A percentile compares a stretch with the other conserved stretches of the same genome.
phyloP scores from a whole-genome alignment of 257 asterid genomes.

The Nicotiana attenuata region DNA sequence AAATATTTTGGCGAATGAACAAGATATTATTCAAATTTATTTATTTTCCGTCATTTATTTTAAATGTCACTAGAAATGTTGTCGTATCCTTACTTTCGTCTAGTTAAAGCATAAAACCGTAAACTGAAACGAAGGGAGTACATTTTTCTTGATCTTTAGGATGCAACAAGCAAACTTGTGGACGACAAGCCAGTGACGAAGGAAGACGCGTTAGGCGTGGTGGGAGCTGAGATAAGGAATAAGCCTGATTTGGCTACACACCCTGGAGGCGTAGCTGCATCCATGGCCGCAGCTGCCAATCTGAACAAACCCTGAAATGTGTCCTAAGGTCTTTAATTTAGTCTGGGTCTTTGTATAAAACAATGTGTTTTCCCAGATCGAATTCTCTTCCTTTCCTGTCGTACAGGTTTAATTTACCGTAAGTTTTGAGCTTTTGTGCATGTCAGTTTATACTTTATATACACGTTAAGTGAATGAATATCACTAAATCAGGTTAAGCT shows the following conservation, averaged over 20 bases:
- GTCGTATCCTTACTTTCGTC: no score
- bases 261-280: conserved; percentile 25
- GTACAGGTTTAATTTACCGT: background rate
- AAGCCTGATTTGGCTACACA: conserved; percentile 4
- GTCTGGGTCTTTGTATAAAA: background rate
- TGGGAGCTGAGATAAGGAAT: conserved; percentile 20
- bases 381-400: background rate
- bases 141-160: background rate
- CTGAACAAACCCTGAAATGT: conserved; percentile 1
- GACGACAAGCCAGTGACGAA: conserved; percentile 19
- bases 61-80: no score
- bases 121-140: no score
- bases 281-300: conserved; percentile 24
- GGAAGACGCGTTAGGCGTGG: conserved; percentile 16
- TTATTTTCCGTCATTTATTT: no score
- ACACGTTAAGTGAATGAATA: no score
- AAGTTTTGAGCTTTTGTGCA: no score
- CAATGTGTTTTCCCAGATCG: background rate
- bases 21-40: no score
- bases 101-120: no score
- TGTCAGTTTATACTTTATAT: no score
- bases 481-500: no score
- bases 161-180: conserved; percentile 17
- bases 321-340: background rate
- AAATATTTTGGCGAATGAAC: no score